These are phyloP conservation scores for Blumeriella jaapii DNA, from an alignment of 2,329 filamentous ascomycete species.

Conservation along the genomic window DNA sequence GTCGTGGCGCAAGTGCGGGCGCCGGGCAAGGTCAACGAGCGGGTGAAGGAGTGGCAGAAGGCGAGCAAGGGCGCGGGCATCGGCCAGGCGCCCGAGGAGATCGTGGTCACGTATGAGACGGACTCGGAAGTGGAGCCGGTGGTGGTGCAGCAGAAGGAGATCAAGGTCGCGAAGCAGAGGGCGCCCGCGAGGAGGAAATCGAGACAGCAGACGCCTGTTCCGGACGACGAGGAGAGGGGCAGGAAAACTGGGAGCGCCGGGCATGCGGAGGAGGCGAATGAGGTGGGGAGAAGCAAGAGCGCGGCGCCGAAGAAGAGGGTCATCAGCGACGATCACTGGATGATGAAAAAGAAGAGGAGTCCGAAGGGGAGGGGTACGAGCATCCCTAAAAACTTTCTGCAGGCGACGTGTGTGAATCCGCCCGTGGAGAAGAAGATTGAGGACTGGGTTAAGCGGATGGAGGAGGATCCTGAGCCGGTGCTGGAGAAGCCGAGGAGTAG, in stretches of 20 bases:
- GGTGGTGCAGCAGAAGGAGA: constrained; percentile 2
- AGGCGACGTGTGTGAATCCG: constrained; percentile 41
- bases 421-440: constrained; percentile 47
- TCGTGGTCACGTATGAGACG: constrained; percentile 48
- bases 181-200: constrained; percentile 32
- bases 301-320: constrained; percentile 70
- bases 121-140: constrained; percentile 43
- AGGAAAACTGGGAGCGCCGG: constrained; percentile 26
- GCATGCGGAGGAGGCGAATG: background rate
- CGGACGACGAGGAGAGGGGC: constrained; percentile 30
- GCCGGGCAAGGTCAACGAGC: constrained; percentile 60
- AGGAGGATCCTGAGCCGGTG: constrained; percentile 6
- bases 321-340: constrained; percentile 88
- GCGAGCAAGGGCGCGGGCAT: constrained; percentile 55
- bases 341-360: constrained; percentile 41
- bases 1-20: constrained; percentile 47
- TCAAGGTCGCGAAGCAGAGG: background rate
- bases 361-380: constrained; percentile 31
- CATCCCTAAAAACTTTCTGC: constrained; percentile 48
- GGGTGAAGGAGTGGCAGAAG: constrained; percentile 78
- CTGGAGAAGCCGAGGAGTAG: constrained; percentile 6
- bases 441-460: constrained; percentile 40
- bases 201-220: background rate
- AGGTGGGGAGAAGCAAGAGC: constrained; percentile 17
- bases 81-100: constrained; percentile 42